Evolutionary conservation across 306 rosid species (phyloP), one percentile per base, ranked within the genome.

Genomic region (Gastrolobium villosum): DNA sequence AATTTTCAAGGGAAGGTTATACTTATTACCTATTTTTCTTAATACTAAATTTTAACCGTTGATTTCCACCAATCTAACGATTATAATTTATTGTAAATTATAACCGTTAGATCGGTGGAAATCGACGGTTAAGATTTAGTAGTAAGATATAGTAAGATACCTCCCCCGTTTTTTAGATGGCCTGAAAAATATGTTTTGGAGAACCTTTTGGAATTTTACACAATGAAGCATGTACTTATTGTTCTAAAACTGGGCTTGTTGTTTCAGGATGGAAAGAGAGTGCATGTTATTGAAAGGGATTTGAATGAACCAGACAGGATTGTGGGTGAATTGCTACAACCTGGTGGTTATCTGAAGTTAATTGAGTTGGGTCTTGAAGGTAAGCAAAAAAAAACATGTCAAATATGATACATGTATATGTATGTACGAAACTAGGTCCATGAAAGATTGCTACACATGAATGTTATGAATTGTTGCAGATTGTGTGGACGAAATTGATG

Each of bases 241-340:
- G 74, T 43, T 67, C 7, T 80, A 39, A 59, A 55, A 46, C 2
- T 50, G 39, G 72, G 68, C 5, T 72, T 52, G 2, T 53, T 72
- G 40, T 81, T 55, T 48, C 75, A 94, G 97, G 98, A 92, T 30
- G 97, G 98, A 66, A 82, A 92, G 20, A 79, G 52, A 64, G 93
- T 94, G 28, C 96, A 86, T 74, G 90, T 88, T 63, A 86, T 94
- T 41, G 98, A 94, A 54, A 90, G 98, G 67, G 98, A 94, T 75
- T 85, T 94, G 83, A 86, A 45, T 44, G 96, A 94, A 74, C 98
- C 93, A 35, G 90, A 90, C 14, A 88, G 97, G 75, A 94, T 92
- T 84, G 97, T 90, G 11, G 97, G 97, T 39, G 98, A 94, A 79
- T 79, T 94, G 70, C 84, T 94, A 39, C 98, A 94, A 78, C 98